Evolutionary conservation across 1,139 yeast genomes (phyloP), one percentile per base, ranked within the genome.

Genomic region (Candida pseudoviswanathii): DNA sequence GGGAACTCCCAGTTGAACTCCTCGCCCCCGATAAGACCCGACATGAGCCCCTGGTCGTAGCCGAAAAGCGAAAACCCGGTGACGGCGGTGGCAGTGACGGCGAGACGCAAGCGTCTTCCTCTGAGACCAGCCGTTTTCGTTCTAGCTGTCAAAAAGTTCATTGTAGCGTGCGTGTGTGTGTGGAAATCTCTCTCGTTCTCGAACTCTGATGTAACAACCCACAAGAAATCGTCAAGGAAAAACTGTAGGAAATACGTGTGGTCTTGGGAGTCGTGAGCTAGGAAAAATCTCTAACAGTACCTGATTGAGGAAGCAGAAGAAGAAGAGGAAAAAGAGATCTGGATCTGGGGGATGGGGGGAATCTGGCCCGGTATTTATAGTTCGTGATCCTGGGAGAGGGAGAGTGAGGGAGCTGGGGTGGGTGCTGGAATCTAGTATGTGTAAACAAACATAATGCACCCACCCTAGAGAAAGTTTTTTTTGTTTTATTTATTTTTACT

Each of bases 11-110:
- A 55, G 58, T 77, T 77, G 61, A 86, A 86, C 56, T 82, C 78
- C 0, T 68, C 70, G 48, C 86, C 86, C 24, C 87, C 80, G 55
- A 86, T 83, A 48, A 85, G 69, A 60, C 89, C 88, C 5, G 87
- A 80, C 89, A 86, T 84, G 49, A 87, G 77, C 61, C 95, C 95
- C 67, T 87, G 94, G 64, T 87, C 92, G 61, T 86, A 86, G 51
- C 96, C 95, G 61, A 87, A 87, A 46, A 73, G 66, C 26, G 87
- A 78, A 64, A 87, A 87, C 9, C 89, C 91, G 41, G 80, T 75
- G 43, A 82, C 84, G 44, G 91, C 84, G 38, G 81, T 70, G 25
- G 75, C 53, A 0, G 91, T 84, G 52, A 86, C 73, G 21, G 78
- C 71, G 8, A 58, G 57, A 57, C 78, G 62, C 49, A 75, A 68